A percentile compares a stretch with the other conserved stretches of the same genome.
Conservation (phyloP, 2,329 filamentous ascomycete species). For the Zymoseptoria tritici region DNA sequence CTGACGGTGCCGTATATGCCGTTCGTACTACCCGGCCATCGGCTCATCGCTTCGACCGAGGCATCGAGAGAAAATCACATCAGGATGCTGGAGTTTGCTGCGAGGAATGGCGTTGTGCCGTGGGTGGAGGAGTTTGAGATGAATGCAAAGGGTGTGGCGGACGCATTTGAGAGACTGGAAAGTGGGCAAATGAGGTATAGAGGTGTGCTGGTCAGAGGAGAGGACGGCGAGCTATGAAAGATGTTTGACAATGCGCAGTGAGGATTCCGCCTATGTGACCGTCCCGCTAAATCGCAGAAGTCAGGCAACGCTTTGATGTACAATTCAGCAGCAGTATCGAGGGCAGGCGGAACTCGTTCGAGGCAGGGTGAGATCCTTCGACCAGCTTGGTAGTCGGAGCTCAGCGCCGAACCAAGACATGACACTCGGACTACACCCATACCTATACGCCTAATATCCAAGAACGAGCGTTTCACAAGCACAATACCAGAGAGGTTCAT, state of each 20-base stretch:
- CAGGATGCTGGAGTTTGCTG: slow-evolving; percentile 40
- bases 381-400: not conserved
- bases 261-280: no score
- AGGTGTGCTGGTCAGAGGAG: slow-evolving; percentile 28
- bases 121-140: slow-evolving; percentile 39
- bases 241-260: not conserved
- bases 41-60: slow-evolving; percentile 28
- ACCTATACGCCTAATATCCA: no score
- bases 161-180: slow-evolving; percentile 36
- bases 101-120: slow-evolving; percentile 36
- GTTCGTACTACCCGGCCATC: slow-evolving; percentile 29
- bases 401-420: slow-evolving; percentile 8
- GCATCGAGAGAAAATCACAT: slow-evolving; percentile 26
- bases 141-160: slow-evolving; percentile 32
- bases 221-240: not conserved
- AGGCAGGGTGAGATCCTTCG: slow-evolving; percentile 17
- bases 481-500: no score
- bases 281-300: slow-evolving; percentile 21
- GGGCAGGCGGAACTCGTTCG: slow-evolving; percentile 31
- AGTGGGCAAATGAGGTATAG: slow-evolving; percentile 41
- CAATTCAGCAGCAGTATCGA: slow-evolving; percentile 28
- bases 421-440: slow-evolving; percentile 33
- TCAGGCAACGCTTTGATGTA: slow-evolving; percentile 36
- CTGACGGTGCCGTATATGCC: slow-evolving; percentile 28
- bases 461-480: no score